Percentiles rank a stretch among this genome's conserved stretches.
phyloP scores from a whole-genome alignment of 805 yeast genomes.

The Groenewaldozyma salmanticensis region DNA sequence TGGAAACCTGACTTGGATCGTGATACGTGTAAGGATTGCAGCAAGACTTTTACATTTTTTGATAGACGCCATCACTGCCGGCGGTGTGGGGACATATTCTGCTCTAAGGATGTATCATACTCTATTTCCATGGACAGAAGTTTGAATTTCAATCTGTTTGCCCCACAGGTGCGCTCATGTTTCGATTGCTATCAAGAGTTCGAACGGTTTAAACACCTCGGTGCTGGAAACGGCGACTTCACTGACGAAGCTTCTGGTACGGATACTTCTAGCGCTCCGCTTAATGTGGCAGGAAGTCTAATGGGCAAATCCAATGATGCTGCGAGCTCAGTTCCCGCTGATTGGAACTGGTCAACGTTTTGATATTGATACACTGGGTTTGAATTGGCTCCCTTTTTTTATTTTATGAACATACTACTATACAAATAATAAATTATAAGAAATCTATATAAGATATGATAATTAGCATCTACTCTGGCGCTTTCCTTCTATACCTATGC shows the following conservation, averaged over 20 bases:
- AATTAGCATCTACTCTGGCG: too few relatives aligned
- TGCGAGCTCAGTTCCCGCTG: slow-evolving; percentile 54
- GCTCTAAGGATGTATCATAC: slow-evolving; percentile 56
- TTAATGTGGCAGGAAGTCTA: too few relatives aligned
- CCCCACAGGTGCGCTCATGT: slow-evolving; percentile 61
- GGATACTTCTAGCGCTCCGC: neutral
- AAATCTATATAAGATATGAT: too few relatives aligned
- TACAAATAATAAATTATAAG: too few relatives aligned
- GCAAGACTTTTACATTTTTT: slow-evolving; percentile 59
- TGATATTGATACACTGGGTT: slow-evolving; percentile 22
- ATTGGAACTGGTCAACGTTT: slow-evolving; percentile 75
- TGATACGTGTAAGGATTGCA: slow-evolving; percentile 58
- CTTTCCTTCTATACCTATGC: too few relatives aligned
- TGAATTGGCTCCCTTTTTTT: too few relatives aligned
- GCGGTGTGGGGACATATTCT: slow-evolving; percentile 73
- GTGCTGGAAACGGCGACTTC: neutral
- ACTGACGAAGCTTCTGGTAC: slow-evolving; percentile 2
- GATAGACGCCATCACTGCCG: slow-evolving; percentile 80
- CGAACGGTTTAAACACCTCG: slow-evolving; percentile 4
- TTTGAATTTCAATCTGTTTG: slow-evolving; percentile 49
- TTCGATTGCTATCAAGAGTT: slow-evolving; percentile 56
- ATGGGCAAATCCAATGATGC: slow-evolving; percentile 21
- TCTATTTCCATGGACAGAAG: slow-evolving; percentile 44
- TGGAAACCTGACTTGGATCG: slow-evolving; percentile 58
- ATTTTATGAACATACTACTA: too few relatives aligned